phyloP scores from a whole-genome alignment of 495 filamentous ascomycete species.

The Penicillium coprophilum region DNA sequence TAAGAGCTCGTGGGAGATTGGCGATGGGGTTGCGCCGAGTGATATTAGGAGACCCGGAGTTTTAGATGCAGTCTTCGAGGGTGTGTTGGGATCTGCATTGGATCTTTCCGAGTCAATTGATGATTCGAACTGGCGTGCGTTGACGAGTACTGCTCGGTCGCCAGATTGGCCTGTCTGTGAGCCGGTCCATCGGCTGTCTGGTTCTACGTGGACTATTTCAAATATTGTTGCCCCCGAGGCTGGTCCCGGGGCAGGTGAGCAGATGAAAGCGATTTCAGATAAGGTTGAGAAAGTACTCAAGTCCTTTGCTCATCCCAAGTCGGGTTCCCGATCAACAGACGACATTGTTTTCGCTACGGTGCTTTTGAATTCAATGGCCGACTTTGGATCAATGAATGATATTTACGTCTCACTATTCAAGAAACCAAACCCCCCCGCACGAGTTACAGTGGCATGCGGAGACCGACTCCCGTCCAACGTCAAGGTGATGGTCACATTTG shows the following conservation, averaged over 20 bases:
- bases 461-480: constrained; percentile 53
- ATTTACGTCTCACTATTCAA: constrained; percentile 69
- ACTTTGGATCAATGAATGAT: constrained; percentile 71
- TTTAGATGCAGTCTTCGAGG: constrained; percentile 45
- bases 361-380: constrained; percentile 73
- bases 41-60: constrained; percentile 42
- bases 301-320: constrained; percentile 11
- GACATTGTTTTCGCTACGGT: constrained; percentile 74
- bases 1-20: constrained; percentile 37
- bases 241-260: constrained; percentile 37
- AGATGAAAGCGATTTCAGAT: constrained; percentile 46
- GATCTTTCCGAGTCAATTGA: background rate
- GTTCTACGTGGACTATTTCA: constrained; percentile 38
- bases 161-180: constrained; percentile 18
- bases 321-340: constrained; percentile 34
- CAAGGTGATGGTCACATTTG: constrained; percentile 61
- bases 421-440: constrained; percentile 76
- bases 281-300: constrained; percentile 38
- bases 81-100: constrained; percentile 9
- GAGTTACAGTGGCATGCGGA: constrained; percentile 81
- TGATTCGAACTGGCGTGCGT: background rate
- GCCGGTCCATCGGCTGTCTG: constrained; percentile 21
- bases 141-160: background rate
- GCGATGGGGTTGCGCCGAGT: constrained; percentile 34
- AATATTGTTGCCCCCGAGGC: constrained; percentile 47